phyloP scores from a whole-genome alignment of 768 basidiomycete genomes.

The Dacryopinax primogenitus region DNA sequence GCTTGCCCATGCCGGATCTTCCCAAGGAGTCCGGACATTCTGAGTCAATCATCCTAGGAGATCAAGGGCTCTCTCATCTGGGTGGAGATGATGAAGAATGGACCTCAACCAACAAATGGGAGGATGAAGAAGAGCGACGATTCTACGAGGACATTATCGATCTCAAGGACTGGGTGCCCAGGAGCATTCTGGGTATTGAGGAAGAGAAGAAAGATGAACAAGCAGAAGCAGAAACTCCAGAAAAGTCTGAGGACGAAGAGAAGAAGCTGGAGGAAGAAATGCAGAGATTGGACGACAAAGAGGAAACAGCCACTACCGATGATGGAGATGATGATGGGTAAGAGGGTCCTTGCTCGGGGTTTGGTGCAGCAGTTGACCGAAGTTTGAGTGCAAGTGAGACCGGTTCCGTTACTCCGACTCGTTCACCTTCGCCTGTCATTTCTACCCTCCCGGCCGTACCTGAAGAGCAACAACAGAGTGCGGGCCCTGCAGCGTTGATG shows the following conservation, averaged over 20 bases:
- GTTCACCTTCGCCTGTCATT: conserved; percentile 34
- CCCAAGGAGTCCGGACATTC: conserved; percentile 70
- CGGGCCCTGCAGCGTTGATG: conserved; percentile 83
- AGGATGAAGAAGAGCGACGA: conserved; percentile 87
- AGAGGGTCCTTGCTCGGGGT: background rate
- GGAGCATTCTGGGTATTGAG: conserved; percentile 66
- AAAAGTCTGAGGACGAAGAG: conserved; percentile 20
- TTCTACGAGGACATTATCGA: conserved; percentile 93
- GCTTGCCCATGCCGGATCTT: conserved; percentile 65
- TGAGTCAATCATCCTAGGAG: conserved; percentile 58
- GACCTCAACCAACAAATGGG: conserved; percentile 75
- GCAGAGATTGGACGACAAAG: conserved; percentile 15
- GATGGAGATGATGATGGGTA: conserved; percentile 29
- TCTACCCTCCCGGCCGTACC: conserved; percentile 33
- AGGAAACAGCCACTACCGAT: background rate
- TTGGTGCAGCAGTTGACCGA: background rate
- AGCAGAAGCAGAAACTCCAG: conserved; percentile 12
- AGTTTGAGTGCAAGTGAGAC: background rate
- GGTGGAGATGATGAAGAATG: conserved; percentile 49
- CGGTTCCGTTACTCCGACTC: conserved; percentile 18
- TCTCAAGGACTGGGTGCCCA: conserved; percentile 81
- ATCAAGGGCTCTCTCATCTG: conserved; percentile 34
- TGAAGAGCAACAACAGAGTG: conserved; percentile 48
- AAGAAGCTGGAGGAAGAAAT: conserved; percentile 17
- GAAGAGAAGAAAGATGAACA: conserved; percentile 25